Base-by-base conservation (phyloP, 768 basidiomycete genomes). In the Mycena rebaudengoi region DNA sequence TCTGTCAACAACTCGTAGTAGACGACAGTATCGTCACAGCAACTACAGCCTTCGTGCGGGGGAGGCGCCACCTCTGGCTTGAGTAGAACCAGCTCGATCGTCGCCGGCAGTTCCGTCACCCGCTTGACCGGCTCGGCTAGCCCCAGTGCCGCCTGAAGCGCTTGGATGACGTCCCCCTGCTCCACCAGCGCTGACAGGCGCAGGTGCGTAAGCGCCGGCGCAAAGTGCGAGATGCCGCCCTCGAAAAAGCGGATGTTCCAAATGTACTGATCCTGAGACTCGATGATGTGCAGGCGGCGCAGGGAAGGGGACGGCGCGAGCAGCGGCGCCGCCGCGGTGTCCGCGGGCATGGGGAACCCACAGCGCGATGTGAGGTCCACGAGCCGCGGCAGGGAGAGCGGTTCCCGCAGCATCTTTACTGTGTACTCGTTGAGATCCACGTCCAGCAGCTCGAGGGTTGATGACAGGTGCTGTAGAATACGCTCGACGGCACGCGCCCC, bases 221-320 rank as follows among this genome's bases (percentile, higher is more conserved):
- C 67, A 18, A 74, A 66, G 39, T 60, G 16, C 4, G 71, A 64
- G 49, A 76, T 70, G 43, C 67, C 66, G 29, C 53, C 44, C 25
- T 67, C 67, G 65, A 76, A 72, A 10, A 74, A 67, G 26, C 57
- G 45, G 20, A 43, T 23, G 11, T 70, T 26, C 48, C 41, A 49
- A 7, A 28, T 2, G 58, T 59, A 71, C 48, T 72, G 71, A 50
- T 70, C 69, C 13, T 46, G 64, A 51, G 69, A 71, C 16, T 67
- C 66, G 21, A 67, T 68, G 43, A 73, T 60, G 13, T 69, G 70
- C 1, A 74, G 59, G 12, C 60, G 62, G 12, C 57, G 71, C 23
- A 75, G 73, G 23, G 67, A 64, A 16, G 66, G 70, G 55, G 71
- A 75, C 7, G 60, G 58, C 18, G 35, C 62, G 21, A 33, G 35